A percentile compares a stretch with the other conserved stretches of the same genome.
Evolutionary conservation across 768 basidiomycete species (phyloP).

Genomic region (Kwoniella dejecticola): DNA sequence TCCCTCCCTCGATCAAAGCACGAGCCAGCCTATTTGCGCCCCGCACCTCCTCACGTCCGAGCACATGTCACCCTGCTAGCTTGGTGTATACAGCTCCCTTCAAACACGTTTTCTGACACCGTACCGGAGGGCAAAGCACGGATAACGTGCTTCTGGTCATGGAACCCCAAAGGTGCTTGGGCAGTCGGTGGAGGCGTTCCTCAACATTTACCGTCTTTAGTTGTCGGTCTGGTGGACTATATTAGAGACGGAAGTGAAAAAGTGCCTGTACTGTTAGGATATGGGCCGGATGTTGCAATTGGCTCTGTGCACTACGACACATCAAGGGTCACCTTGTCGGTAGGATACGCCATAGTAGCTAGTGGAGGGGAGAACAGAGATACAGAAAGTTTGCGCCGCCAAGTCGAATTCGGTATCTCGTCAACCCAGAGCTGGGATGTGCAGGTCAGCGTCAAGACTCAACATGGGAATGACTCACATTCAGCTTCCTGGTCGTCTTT

Average conservation of each 20-base stretch:
- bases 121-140: slow-evolving; percentile 56
- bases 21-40: slow-evolving; percentile 86
- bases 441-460: slow-evolving; percentile 62
- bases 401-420: slow-evolving; percentile 79
- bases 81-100: slow-evolving; percentile 78
- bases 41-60: slow-evolving; percentile 87
- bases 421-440: slow-evolving; percentile 82
- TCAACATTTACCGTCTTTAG: slow-evolving; percentile 84
- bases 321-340: slow-evolving; percentile 75
- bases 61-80: slow-evolving; percentile 84
- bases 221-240: slow-evolving; percentile 76
- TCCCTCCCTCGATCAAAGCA: slow-evolving; percentile 89
- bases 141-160: slow-evolving; percentile 92
- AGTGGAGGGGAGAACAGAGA: slow-evolving; percentile 64
- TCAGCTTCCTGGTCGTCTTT: slow-evolving; percentile 41
- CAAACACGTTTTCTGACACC: slow-evolving; percentile 48
- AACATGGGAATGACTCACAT: slow-evolving; percentile 45
- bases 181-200: slow-evolving; percentile 70
- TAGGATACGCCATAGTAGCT: slow-evolving; percentile 77
- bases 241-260: slow-evolving; percentile 73
- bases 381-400: slow-evolving; percentile 64
- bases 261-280: slow-evolving; percentile 73
- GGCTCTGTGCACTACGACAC: slow-evolving; percentile 77
- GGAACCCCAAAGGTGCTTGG: slow-evolving; percentile 86
- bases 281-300: slow-evolving; percentile 78